A percentile compares a stretch with the other conserved stretches of the same genome.
Evolutionary conservation across 495 filamentous ascomycete genomes (phyloP).

Genomic region (Lindgomyces ingoldianus): DNA sequence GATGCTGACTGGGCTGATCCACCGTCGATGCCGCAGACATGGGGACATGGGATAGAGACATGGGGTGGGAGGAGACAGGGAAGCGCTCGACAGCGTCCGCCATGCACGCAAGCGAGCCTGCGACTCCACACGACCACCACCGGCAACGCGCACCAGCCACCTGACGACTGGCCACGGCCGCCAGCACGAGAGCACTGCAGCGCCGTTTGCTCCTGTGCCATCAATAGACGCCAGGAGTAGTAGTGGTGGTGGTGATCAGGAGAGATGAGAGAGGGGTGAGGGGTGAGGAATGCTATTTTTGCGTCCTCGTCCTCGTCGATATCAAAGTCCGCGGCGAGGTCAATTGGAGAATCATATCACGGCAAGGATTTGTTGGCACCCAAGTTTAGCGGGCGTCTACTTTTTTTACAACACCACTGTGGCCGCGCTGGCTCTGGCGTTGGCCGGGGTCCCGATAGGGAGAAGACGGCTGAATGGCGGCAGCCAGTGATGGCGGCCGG

Average conservation of each 20-base stretch:
- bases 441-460: constrained; percentile 38
- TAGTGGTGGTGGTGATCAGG: too few species aligned
- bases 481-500: constrained; percentile 29
- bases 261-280: background rate
- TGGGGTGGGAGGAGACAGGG: constrained; percentile 1
- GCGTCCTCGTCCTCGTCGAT: background rate
- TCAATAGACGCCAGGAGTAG: too few species aligned
- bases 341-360: background rate
- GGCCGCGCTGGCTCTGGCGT: constrained; percentile 1
- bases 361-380: constrained; percentile 13
- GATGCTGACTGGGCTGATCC: constrained; percentile 34
- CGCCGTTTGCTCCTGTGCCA: background rate
- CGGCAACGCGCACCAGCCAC: constrained; percentile 34
- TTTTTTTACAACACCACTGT: constrained; percentile 7
- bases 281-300: constrained; percentile 25
- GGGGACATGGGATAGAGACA: background rate
- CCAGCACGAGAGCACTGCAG: background rate
- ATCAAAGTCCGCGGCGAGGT: background rate
- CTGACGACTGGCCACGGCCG: constrained; percentile 12
- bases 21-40: constrained; percentile 19
- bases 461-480: constrained; percentile 38
- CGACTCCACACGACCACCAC: too few species aligned
- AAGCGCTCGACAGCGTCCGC: constrained; percentile 3
- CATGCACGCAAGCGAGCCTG: constrained; percentile 35
- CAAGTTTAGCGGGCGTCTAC: constrained; percentile 36